Conservation (phyloP, 116 monocot species). For the Dioscorea cayenensis region DNA sequence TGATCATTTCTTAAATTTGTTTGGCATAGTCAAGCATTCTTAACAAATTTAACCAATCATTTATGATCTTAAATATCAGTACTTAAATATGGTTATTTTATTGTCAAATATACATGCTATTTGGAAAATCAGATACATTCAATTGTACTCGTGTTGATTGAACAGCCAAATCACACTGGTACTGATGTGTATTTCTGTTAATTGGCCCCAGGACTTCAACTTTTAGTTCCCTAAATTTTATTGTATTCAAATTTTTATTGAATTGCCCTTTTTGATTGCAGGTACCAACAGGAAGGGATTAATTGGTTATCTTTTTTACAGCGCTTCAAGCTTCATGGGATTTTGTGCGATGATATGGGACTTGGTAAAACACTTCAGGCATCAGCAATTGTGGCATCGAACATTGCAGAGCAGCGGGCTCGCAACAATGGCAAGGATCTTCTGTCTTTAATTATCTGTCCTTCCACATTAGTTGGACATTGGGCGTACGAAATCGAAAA, state of each 20-base stretch:
- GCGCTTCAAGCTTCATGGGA: conserved; percentile 97
- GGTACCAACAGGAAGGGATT: conserved; percentile 99
- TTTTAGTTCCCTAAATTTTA: not conserved
- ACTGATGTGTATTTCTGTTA: too few species aligned
- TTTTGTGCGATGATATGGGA: conserved; percentile 99
- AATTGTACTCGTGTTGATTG: too few species aligned
- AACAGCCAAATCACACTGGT: too few species aligned
- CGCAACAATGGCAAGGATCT: conserved; percentile 29
- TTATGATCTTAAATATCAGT: too few species aligned
- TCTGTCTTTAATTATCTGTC: conserved; percentile 76
- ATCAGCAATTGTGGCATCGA: conserved; percentile 89
- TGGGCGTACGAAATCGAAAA: conserved; percentile 99
- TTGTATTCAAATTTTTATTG: not conserved
- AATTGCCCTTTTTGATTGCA: conserved; percentile 12
- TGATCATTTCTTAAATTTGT: too few species aligned
- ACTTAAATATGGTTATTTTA: too few species aligned
- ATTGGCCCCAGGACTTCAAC: not conserved
- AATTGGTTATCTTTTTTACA: conserved; percentile 96
- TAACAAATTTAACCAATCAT: too few species aligned
- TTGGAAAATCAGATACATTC: too few species aligned
- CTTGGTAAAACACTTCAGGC: conserved; percentile 99
- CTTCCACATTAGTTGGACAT: conserved; percentile 91
- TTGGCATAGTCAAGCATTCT: too few species aligned
- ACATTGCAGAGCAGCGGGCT: conserved; percentile 63
- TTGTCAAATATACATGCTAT: too few species aligned